Evolutionary conservation across 2,329 filamentous ascomycete genomes (phyloP), one percentile per base, ranked within the genome.

Genomic region (Pseudocercospora vitis): DNA sequence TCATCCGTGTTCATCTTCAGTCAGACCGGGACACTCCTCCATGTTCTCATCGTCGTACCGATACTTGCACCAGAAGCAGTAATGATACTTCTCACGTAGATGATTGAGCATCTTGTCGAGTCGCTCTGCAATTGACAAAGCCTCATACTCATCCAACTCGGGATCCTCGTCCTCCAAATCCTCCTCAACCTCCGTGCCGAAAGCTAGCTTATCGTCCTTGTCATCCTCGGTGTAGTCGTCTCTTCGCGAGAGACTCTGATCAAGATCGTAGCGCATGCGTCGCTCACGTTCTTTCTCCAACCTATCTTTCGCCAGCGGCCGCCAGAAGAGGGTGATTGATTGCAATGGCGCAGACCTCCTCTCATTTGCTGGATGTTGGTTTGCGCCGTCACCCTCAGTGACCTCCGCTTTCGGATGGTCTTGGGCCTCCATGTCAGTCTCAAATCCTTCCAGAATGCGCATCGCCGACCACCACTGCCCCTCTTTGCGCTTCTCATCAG

Each of bases 41-140:
- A 47, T 28, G 3, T 31, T 37, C n/a, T 76, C 72, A 65, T 90
- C 84, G 0, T 84, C 81, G 69, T 96, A 99, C 48, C 77, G 77
- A 71, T 81, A 87, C 70, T 96, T 97, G 73, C 94, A 99, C 88
- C 91, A 99, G 69, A 96, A 96, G 74, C 94, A 99, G 69, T 99
- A 99, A 39, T 78, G 73, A 66, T 90, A 83, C 66, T 81, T 81
- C 45, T 83, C 76, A 31, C 94, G 81, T 50, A 99, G 71, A 71
- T 88, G 85, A 14, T 74, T 70, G 7, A 96, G 79, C 11, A 95
- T 71, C 62, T 77, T 82, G 7, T 76, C 73, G 57, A 97, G 73
- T 60, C 83, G 82, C 63, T 95, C 87, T 1, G 75, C 74, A 1
- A 83, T 76, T 18, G 84, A 81, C 39, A 92, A 74, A 1, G 80